These are phyloP conservation scores for Alternaria brassicicola DNA, from an alignment of 2,329 filamentous ascomycete genomes.

Conservation along the genomic window DNA sequence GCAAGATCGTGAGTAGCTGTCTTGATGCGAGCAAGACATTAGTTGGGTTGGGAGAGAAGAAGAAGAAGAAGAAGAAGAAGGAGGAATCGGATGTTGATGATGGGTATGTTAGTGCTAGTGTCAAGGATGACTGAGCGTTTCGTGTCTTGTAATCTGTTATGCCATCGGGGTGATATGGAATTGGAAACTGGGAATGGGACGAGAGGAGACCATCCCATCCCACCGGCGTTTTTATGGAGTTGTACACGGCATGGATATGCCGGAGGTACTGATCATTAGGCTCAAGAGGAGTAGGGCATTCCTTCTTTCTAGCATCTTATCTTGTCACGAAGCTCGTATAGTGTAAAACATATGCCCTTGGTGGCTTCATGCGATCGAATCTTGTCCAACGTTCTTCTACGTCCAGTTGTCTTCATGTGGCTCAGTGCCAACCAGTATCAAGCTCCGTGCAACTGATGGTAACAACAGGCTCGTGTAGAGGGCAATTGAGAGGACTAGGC, in stretches of 20 bases:
- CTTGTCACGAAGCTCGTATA: neutral
- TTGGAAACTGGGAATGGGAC: neutral
- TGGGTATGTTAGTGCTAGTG: slow-evolving; percentile 38
- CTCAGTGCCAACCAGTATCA: no score
- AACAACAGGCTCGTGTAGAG: neutral
- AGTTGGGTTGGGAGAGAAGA: slow-evolving; percentile 41
- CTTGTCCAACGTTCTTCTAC: neutral
- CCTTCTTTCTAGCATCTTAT: neutral
- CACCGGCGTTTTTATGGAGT: neutral
- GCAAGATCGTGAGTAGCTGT: slow-evolving; percentile 50
- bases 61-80: slow-evolving; percentile 1
- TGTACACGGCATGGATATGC: neutral
- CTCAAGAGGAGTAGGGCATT: neutral
- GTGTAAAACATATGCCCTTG: neutral
- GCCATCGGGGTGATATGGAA: neutral
- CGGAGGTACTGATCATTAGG: neutral
- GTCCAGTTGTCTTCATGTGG: neutral
- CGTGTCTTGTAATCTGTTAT: neutral
- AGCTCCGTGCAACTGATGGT: neutral
- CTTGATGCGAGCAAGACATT: slow-evolving; percentile 52
- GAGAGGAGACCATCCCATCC: neutral
- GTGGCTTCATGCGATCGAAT: neutral
- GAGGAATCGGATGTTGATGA: slow-evolving; percentile 36
- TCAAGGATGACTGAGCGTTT: slow-evolving; percentile 29
- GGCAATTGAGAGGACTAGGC: no score